Evolutionary conservation across 805 yeast species (phyloP), one percentile per base, ranked within the genome.

Genomic region (Lachancea lanzarotensis): DNA sequence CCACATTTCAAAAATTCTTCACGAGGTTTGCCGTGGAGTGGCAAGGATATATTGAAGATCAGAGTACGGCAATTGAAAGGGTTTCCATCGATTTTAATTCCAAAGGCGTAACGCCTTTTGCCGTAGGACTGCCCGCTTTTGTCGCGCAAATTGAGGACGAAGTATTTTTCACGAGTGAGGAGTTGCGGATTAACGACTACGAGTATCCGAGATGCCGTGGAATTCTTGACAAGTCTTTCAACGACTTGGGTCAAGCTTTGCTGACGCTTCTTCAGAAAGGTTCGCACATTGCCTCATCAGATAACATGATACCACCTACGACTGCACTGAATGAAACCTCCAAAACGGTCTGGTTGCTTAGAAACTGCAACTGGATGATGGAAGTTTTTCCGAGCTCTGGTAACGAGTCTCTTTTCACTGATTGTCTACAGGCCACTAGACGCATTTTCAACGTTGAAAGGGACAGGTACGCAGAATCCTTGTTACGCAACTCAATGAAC

Each of bases 401-500:
- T 29, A 43, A 45, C 42, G 48, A 51, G 7, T 53, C 51, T 4
- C 41, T 45, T 0, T 58, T 61, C 37, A 57, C 52, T n/a, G 41
- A 44, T 2, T 40, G 56, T 9, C 35, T 62, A 2, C 54, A 50
- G 27, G 47, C 49, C 2, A 46, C 57, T 11, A 66, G 60, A 40
- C 53, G 52, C 5, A 47, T 65, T 1, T 65, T 62, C 49, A 65
- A 50, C 45, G 51, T 38, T 18, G 67, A 55, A 42, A 63, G 51
- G 67, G 75, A 60, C 45, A 45, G 49, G 1, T 82, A 79, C 59
- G 71, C 79, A 11, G 60, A 58, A n/a, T 54, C 53, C n/a, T 62
- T 81, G 13, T 58, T 79, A 35, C 63, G 68, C 45, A 71, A 80
- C 38, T 71, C 79, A 19, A 71, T 88, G 55, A 91, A 93, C 0